phyloP scores from a whole-genome alignment of 2,329 filamentous ascomycete genomes.

The Botrytis sinoallii region DNA sequence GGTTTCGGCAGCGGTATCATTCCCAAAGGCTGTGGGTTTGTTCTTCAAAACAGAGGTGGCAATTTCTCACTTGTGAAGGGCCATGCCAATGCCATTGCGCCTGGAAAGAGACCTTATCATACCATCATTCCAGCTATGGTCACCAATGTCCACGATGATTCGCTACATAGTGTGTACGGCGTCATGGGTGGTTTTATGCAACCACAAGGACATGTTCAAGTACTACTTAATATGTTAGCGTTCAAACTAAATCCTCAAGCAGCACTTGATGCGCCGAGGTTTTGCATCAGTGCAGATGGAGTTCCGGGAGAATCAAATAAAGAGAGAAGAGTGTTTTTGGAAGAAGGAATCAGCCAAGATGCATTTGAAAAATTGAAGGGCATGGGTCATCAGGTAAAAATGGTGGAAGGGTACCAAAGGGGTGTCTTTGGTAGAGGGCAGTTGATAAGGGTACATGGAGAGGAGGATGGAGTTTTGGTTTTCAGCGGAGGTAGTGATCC shows the following conservation, averaged over 20 bases:
- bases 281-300: constrained; percentile 73
- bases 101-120: constrained; percentile 88
- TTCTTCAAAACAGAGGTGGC: constrained; percentile 86
- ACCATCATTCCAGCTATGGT: constrained; percentile 94
- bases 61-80: constrained; percentile 71
- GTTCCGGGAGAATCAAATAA: constrained; percentile 57
- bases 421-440: constrained; percentile 81
- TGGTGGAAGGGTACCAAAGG: constrained; percentile 64
- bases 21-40: constrained; percentile 83
- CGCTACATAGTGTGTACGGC: constrained; percentile 81
- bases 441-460: constrained; percentile 67
- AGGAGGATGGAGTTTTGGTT: constrained; percentile 66
- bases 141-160: constrained; percentile 71
- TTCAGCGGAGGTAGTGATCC: constrained; percentile 90
- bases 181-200: constrained; percentile 99
- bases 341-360: constrained; percentile 73
- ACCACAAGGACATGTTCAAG: constrained; percentile 93
- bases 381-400: constrained; percentile 70
- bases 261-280: constrained; percentile 84
- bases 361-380: constrained; percentile 63
- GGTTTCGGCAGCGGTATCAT: constrained; percentile 88
- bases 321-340: constrained; percentile 66
- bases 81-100: constrained; percentile 79
- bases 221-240: constrained; percentile 82
- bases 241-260: constrained; percentile 81